Conservation (phyloP, 768 basidiomycete genomes). For the Lactifluus subvellereus region DNA sequence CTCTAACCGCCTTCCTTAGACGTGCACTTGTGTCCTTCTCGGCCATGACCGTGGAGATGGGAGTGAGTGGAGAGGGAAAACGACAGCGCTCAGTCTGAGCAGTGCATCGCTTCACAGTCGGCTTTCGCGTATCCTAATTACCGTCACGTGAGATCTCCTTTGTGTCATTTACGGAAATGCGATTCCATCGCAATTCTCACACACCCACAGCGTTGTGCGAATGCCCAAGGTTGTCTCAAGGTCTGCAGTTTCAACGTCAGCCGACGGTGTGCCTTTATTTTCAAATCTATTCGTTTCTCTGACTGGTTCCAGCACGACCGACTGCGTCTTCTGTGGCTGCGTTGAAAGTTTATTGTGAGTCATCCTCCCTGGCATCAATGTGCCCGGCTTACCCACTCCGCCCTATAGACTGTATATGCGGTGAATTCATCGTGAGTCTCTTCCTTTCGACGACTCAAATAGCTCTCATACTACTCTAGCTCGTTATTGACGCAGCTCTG, state of each 20-base stretch:
- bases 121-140: slow-evolving; percentile 4
- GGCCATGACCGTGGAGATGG: slow-evolving; percentile 48
- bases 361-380: slow-evolving; percentile 1
- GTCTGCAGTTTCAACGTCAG: slow-evolving; percentile 82
- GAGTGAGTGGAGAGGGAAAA: slow-evolving; percentile 26
- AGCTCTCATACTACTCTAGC: slow-evolving; percentile 37
- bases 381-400: slow-evolving; percentile 7
- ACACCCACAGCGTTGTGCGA: neutral
- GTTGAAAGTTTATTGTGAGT: slow-evolving; percentile 75
- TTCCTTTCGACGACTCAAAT: neutral
- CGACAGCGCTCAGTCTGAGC: slow-evolving; percentile 18
- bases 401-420: slow-evolving; percentile 72
- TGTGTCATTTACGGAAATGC: neutral
- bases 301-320: slow-evolving; percentile 51
- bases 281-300: neutral
- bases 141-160: slow-evolving; percentile 9
- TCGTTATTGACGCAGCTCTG: slow-evolving; percentile 75
- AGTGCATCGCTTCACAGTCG: slow-evolving; percentile 11
- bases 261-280: slow-evolving; percentile 53
- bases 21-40: slow-evolving; percentile 75
- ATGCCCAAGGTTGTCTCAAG: slow-evolving; percentile 95
- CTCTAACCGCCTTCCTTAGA: slow-evolving; percentile 76
- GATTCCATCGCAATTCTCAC: neutral
- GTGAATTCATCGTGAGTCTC: slow-evolving; percentile 70
- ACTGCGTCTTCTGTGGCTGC: slow-evolving; percentile 74